phyloP scores from a whole-genome alignment of 2,329 filamentous ascomycete genomes.

The Colletotrichum sp. region DNA sequence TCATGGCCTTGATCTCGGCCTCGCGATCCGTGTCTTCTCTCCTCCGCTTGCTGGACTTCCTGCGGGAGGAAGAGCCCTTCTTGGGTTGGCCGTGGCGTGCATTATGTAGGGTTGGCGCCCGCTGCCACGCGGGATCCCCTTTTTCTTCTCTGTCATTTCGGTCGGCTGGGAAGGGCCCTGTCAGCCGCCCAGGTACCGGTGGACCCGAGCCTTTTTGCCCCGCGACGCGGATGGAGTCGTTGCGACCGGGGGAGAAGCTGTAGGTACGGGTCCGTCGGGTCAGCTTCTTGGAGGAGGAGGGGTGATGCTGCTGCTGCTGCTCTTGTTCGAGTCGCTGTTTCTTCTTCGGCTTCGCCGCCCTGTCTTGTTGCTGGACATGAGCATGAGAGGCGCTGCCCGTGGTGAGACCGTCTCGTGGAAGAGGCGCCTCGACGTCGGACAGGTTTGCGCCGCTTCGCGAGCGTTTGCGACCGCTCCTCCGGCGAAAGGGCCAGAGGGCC shows the following conservation, averaged over 20 bases:
- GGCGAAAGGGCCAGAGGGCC: constrained; percentile 85
- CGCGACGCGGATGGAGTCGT: constrained; percentile 56
- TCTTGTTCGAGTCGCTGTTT: constrained; percentile 43
- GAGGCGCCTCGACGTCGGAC: constrained; percentile 53
- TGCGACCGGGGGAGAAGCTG: constrained; percentile 66
- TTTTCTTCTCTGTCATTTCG: constrained; percentile 21
- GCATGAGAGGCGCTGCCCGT: constrained; percentile 26
- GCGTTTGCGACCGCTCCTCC: constrained; percentile 71
- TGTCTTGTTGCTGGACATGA: not conserved
- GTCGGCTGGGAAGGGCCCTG: constrained; percentile 21
- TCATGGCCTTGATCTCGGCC: constrained; percentile 88
- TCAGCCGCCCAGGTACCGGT: constrained; percentile 9
- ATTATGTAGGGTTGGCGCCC: constrained; percentile 59
- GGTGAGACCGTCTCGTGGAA: constrained; percentile 37
- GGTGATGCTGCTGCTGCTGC: constrained; percentile 41
- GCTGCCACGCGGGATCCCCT: constrained; percentile 30
- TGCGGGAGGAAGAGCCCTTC: constrained; percentile 56
- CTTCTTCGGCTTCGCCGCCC: constrained; percentile 38
- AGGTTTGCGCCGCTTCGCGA: constrained; percentile 57
- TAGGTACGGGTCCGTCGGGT: constrained; percentile 56
- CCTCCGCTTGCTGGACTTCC: constrained; percentile 78
- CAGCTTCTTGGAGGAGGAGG: constrained; percentile 47
- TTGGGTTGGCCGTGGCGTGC: constrained; percentile 62
- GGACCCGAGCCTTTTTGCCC: constrained; percentile 19
- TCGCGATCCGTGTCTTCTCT: constrained; percentile 79